Evolutionary conservation across 2,329 filamentous ascomycete genomes (phyloP), one percentile per base, ranked within the genome.

Genomic region (Xylaria sp.): DNA sequence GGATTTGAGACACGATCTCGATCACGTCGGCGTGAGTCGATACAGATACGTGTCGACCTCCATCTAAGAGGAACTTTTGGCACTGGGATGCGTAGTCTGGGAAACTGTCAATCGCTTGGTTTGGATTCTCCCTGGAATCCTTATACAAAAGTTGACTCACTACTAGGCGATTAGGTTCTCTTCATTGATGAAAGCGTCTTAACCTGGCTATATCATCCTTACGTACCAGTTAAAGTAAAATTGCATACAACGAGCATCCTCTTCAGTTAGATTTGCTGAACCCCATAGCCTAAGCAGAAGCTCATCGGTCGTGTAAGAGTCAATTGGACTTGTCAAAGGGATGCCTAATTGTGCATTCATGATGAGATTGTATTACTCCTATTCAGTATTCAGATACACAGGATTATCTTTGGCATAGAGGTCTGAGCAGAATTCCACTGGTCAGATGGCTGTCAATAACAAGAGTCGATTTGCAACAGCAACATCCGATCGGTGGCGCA

Each of bases 201-300:
- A 13, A 44, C 23, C 2, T 50, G 13, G 10, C 50, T 5, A 13
- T 31, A 6, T 62, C 41, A 46, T 37, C 34, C 34, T 12, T 28
- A 67, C 67, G n/a, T 65, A 70, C 68, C 68, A 71, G 23, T 69
- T 54, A 10, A 71, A 71, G 50, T 71, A 69, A 63, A 48, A 65
- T 31, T 64, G 51, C 67, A 71, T 71, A n/a, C n/a, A 67, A 20
- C 31, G 41, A 50, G 61, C 10, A 20, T 71, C 69, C 54, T 67
- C 60, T 50, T 54, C 34, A 7, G 52, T 54, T 50, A 46, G 63
- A 37, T 44, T 69, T 23, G 44, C 66, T 10, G 66, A 50, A 44
- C 69, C 69, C 67, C 69, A 71, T 63, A 71, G 52, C 3, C 13
- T 50, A 20, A 59, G 51, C 25, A 71, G 69, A 18, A 71, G 69